These are phyloP conservation scores for Marasmius sp. DNA, from an alignment of 1,284 basidiomycete species.

Conservation along the genomic window DNA sequence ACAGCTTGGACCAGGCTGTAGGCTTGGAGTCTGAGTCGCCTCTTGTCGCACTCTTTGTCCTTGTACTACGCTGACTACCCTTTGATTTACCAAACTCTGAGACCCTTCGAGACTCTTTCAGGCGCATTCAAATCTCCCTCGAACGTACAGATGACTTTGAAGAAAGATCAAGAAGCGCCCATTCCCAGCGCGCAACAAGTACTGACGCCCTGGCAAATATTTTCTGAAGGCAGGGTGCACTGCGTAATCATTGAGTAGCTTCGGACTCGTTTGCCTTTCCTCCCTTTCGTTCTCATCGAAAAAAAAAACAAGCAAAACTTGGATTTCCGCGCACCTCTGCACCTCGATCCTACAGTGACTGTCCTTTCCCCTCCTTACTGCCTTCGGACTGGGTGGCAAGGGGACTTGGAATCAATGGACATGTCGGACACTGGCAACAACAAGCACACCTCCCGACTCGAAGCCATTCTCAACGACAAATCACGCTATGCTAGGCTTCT, in stretches of 20 bases:
- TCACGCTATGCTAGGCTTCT: not conserved
- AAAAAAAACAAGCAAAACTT: not conserved
- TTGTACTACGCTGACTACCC: too few species aligned
- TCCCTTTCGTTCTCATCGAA: not conserved
- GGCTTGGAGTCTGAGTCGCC: too few species aligned
- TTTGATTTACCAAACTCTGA: too few species aligned
- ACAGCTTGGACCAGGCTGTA: too few species aligned
- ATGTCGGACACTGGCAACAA: not conserved
- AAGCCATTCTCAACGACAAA: not conserved
- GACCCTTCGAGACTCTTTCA: too few species aligned
- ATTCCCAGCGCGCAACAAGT: too few species aligned
- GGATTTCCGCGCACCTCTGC: not conserved
- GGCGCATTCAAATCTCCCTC: too few species aligned
- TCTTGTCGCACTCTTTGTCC: too few species aligned
- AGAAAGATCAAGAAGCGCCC: too few species aligned
- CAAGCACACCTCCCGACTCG: not conserved
- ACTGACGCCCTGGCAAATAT: too few species aligned
- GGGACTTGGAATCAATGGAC: not conserved
- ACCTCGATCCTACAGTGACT: not conserved
- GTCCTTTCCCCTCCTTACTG: not conserved
- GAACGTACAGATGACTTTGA: too few species aligned
- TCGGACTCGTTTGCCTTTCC: not conserved
- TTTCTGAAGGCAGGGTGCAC: not conserved
- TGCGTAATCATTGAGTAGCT: not conserved
- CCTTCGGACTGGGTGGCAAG: not conserved